Evolutionary conservation across 768 basidiomycete species (phyloP).

Genomic region (Serendipita sp.): DNA sequence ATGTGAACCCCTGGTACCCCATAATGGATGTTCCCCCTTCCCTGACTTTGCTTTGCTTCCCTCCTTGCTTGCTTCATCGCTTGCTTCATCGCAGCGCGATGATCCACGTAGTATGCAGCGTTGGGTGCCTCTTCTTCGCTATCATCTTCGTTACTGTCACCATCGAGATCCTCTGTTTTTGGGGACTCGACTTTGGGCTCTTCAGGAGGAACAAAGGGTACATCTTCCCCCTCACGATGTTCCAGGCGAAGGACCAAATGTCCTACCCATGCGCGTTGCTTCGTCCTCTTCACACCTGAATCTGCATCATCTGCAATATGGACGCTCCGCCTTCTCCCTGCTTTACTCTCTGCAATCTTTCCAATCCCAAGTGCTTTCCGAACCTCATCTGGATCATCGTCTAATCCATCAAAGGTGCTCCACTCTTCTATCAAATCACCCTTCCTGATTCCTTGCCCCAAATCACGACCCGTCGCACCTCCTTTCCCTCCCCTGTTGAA

Average conservation of each 20-base stretch:
- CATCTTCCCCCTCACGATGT: not conserved
- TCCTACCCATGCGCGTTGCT: not conserved
- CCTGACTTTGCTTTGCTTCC: not conserved
- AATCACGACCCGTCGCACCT: slow-evolving; percentile 51
- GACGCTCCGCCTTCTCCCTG: not conserved
- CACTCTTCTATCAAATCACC: slow-evolving; percentile 47
- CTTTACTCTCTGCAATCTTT: not conserved
- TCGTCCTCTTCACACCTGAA: not conserved
- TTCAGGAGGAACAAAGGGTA: not conserved
- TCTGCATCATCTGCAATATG: not conserved
- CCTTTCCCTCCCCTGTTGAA: slow-evolving; percentile 47
- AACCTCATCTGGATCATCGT: slow-evolving; percentile 17
- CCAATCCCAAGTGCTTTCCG: not conserved
- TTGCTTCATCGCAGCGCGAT: no score
- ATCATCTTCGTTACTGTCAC: not conserved
- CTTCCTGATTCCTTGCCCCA: slow-evolving; percentile 45
- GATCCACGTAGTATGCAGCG: not conserved
- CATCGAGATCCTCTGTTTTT: not conserved
- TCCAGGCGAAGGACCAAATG: not conserved
- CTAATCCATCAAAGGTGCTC: slow-evolving; percentile 49
- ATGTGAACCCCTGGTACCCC: not conserved
- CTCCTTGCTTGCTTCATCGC: not conserved
- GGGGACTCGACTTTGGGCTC: not conserved
- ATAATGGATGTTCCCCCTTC: not conserved
- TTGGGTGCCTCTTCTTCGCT: not conserved